These are phyloP conservation scores for Fonsecaea multimorphosa DNA, from an alignment of 2,329 filamentous ascomycete genomes.

Conservation along the genomic window DNA sequence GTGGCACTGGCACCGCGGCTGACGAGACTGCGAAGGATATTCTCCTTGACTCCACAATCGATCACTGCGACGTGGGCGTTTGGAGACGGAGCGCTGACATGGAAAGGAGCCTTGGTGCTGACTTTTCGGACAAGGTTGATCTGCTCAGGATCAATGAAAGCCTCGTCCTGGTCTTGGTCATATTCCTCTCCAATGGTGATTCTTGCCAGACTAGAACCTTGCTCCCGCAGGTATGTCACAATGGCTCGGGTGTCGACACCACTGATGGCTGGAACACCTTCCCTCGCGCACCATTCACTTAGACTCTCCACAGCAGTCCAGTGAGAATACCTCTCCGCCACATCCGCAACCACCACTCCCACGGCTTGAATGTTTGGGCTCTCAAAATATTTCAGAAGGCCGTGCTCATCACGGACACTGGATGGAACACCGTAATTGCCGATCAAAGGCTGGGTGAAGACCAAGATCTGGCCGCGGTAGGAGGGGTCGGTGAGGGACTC, in stretches of 20 bases:
- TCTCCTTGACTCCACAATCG: constrained; percentile 99
- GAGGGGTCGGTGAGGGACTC: constrained; percentile 79
- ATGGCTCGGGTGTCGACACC: constrained; percentile 97
- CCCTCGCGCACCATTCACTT: constrained; percentile 90
- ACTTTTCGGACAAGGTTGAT: constrained; percentile 97
- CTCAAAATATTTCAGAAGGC: constrained; percentile 96
- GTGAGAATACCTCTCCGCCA: constrained; percentile 92
- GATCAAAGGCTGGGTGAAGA: constrained; percentile 97
- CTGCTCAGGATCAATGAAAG: constrained; percentile 91
- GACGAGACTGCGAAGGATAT: constrained; percentile 94
- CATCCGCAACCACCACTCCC: constrained; percentile 94
- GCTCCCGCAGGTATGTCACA: constrained; percentile 93
- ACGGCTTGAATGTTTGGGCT: constrained; percentile 96
- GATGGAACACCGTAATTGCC: constrained; percentile 98
- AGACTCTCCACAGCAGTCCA: constrained; percentile 98
- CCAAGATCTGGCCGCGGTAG: constrained; percentile 83
- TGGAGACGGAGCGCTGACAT: constrained; percentile 82
- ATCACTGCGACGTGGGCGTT: constrained; percentile 91
- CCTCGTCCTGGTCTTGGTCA: constrained; percentile 96
- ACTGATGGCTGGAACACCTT: constrained; percentile 94
- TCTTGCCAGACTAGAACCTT: constrained; percentile 91
- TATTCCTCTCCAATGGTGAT: constrained; percentile 98
- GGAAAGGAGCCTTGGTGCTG: constrained; percentile 97
- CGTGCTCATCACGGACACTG: constrained; percentile 79
- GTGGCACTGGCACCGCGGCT: constrained; percentile 90